Percentiles rank a stretch among this genome's conserved stretches.
Evolutionary conservation across 176 grass and related monocot species (phyloP).

Genomic region (Raddia guianensis): DNA sequence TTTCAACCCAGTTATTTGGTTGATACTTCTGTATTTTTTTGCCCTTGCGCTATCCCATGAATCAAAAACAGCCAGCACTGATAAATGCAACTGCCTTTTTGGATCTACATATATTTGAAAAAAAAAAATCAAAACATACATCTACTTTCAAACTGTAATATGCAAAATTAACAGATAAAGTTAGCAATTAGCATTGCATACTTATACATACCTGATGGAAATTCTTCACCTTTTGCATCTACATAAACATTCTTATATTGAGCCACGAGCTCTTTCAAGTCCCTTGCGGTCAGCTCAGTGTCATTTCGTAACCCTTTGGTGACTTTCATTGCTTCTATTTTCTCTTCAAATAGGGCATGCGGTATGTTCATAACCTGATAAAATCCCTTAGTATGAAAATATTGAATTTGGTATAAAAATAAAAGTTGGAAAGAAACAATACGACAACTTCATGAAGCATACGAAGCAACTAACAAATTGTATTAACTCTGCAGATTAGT

Average conservation of each 20-base stretch:
- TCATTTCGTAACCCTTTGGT: constrained; percentile 61
- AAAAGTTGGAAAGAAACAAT: not conserved
- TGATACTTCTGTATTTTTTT: constrained; percentile 91
- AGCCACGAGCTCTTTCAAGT: constrained; percentile 76
- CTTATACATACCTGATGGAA: constrained; percentile 64
- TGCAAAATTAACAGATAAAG: not conserved
- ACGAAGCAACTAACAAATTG: no score
- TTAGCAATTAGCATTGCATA: no score
- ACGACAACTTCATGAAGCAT: no score
- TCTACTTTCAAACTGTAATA: no score
- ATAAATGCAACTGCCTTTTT: constrained; percentile 68
- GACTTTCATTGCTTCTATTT: constrained; percentile 78
- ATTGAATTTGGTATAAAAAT: not conserved
- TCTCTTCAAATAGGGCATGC: constrained; percentile 74
- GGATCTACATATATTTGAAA: constrained; percentile 48
- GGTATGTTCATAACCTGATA: constrained; percentile 81
- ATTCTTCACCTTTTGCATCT: constrained; percentile 76
- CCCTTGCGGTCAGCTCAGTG: constrained; percentile 68
- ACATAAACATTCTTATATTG: constrained; percentile 89
- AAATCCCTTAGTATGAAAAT: not conserved
- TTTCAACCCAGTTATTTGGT: constrained; percentile 74
- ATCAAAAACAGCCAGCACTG: constrained; percentile 82
- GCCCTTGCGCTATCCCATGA: constrained; percentile 93
- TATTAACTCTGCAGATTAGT: no score
- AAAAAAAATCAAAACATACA: no score